Evolutionary conservation across 345 rosid genomes (phyloP), one percentile per base, ranked within the genome.

Genomic region (Xanthoceras sorbifolium): DNA sequence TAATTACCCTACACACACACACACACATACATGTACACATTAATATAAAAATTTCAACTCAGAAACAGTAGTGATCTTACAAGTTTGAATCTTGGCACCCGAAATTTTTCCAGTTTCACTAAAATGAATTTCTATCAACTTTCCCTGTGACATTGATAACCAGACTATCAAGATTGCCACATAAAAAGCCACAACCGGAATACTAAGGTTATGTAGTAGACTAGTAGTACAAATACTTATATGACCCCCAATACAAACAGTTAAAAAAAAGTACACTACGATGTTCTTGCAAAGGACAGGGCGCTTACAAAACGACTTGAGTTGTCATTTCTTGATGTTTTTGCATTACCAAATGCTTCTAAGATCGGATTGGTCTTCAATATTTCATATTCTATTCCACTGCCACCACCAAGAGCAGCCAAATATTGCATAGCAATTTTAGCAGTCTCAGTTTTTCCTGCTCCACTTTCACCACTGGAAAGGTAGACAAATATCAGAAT

Each of bases 361-460:
- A 96, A 82, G 64, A 96, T 92, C 18, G 98, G 98, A 87, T 96
- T 96, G 59, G 99, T 93, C 85, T 96, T 92, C 87, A 96, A 78
- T 78, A 96, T 93, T 87, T 96, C 99, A 85, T 93, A 88, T 57
- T 96, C 99, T 23, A 96, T 96, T 72, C 99, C 99, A 75, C 97
- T 93, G 80, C 99, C 99, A 65, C 98, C 99, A 82, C 99, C 99
- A 79, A 93, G 98, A 77, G 98, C 97, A 82, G 99, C 99, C 86
- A 96, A 85, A 85, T 93, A 96, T 72, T 96, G 99, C 99, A 96
- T 96, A 60, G 98, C 97, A 86, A 96, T 96, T 90, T 96, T 96
- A 64, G 99, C 99, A 29, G 99, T 93, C 89, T 96, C 98, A 28
- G 99, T 96, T 86, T 96, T 96, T 75, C 99, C 99, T 23, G 99